Evolutionary conservation across 2,329 filamentous ascomycete species (phyloP).

Genomic region (Taxawa tesnikishii): DNA sequence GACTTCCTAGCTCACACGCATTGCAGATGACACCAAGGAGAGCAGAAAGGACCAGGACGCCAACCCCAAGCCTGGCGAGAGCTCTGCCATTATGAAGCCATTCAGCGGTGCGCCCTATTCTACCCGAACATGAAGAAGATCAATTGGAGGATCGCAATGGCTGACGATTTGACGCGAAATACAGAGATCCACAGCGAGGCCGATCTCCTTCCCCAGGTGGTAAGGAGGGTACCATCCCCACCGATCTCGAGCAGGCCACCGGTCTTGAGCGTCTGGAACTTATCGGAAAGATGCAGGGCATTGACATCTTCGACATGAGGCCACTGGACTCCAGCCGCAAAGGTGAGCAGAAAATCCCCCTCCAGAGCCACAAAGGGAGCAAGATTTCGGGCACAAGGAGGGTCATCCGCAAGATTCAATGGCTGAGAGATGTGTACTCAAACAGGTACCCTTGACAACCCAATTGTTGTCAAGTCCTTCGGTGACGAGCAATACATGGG

Average conservation of each 20-base stretch:
- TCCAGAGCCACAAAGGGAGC: not conserved
- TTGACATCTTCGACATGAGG: slow-evolving; percentile 97
- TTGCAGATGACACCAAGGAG: slow-evolving; percentile 12
- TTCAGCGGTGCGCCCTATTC: slow-evolving; percentile 26
- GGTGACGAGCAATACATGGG: slow-evolving; percentile 95
- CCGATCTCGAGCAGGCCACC: slow-evolving; percentile 89
- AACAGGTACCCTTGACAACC: slow-evolving; percentile 80
- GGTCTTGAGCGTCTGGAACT: slow-evolving; percentile 98
- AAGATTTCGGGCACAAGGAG: not conserved
- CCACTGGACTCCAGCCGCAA: slow-evolving; percentile 82
- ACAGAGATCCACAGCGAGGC: slow-evolving; percentile 69
- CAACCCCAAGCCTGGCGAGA: slow-evolving; percentile 24
- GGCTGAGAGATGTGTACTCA: no score
- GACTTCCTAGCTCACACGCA: no score
- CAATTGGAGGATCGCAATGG: slow-evolving; percentile 10
- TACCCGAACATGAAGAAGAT: not conserved
- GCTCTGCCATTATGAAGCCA: slow-evolving; percentile 28
- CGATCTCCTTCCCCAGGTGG: slow-evolving; percentile 86
- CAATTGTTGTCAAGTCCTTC: slow-evolving; percentile 79
- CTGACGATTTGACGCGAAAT: slow-evolving; percentile 14
- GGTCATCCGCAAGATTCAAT: no score
- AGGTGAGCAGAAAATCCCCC: slow-evolving; percentile 41
- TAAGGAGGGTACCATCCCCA: slow-evolving; percentile 69
- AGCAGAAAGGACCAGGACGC: slow-evolving; percentile 13
- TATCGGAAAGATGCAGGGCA: slow-evolving; percentile 96